Base-by-base conservation (phyloP, 2,329 filamentous ascomycete species). In the Xylariaceae sp. region DNA sequence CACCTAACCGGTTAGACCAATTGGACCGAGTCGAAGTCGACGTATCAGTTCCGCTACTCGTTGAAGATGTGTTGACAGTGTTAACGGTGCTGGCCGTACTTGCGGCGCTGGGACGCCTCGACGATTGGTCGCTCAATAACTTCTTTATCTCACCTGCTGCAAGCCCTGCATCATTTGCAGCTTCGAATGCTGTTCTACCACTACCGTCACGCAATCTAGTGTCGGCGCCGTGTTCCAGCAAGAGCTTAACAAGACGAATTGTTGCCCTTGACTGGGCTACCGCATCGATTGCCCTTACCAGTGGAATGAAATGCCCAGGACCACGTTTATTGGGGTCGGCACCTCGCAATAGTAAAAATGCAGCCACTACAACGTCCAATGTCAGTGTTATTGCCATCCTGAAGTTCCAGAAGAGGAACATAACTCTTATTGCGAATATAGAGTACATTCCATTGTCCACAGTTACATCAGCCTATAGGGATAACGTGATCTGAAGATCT, bases 301-400 rank as follows among this genome's bases (percentile, higher is more conserved):
- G 17, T 6, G 58, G 53, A 24, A 58, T 33, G 11, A 33, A 57
- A 8, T 23, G 55, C 59, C 50, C 67, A 60, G 60, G 63, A 0
- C 65, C 67, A 16, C 46, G 51, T 26, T 67, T 65, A 23, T 73
- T 66, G 2, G 69, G 66, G 1, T 65, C 51, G 2, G 69, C 68
- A 2, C 60, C 60, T 26, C 37, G 44, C 1, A 40, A 41, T 16
- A 72, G 48, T 28, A 72, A 40, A 17, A 61, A 60, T n/a, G 46
- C 29, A 4, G 67, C 69, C 70, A 72, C 53, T 56, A 14, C 29
- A 31, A 12, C n/a, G 36, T 28, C 16, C 17, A 43, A 21, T n/a
- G 26, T 55, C 28, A 45, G 43, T 14, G 1, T 34, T 24, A 4
- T 26, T 19, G 12, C 14, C 9, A 33, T 37, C n/a, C 21, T n/a